Conservation (phyloP, 345 rosid species). For the Rhizophora mangle region DNA sequence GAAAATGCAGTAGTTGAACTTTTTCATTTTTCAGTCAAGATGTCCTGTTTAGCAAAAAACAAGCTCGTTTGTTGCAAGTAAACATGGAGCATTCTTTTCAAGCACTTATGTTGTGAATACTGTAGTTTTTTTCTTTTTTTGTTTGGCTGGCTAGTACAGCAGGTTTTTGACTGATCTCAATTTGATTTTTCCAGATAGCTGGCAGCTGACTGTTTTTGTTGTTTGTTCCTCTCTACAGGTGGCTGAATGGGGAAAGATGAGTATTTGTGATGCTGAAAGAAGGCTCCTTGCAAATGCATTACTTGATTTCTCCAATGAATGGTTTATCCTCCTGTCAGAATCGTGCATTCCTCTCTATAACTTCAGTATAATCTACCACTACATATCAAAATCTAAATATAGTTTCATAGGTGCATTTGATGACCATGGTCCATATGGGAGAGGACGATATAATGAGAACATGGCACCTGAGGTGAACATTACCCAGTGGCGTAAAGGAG, state of each 20-base stretch:
- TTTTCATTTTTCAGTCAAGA: neutral
- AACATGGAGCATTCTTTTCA: neutral
- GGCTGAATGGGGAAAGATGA: slow-evolving; percentile 96
- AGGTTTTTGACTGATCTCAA: neutral
- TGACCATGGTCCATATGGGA: slow-evolving; percentile 80
- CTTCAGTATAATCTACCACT: slow-evolving; percentile 62
- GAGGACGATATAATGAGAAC: slow-evolving; percentile 71
- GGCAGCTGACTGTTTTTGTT: neutral
- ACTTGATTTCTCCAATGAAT: slow-evolving; percentile 80
- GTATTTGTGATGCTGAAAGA: slow-evolving; percentile 91
- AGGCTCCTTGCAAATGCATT: slow-evolving; percentile 90
- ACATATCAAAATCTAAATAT: slow-evolving; percentile 55
- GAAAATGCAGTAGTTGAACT: neutral
- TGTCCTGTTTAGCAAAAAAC: neutral
- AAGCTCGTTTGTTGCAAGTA: neutral
- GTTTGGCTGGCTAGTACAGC: neutral
- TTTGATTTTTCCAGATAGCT: neutral
- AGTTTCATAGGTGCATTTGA: slow-evolving; percentile 89
- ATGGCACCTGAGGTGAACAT: slow-evolving; percentile 81
- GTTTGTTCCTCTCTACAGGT: slow-evolving; percentile 39
- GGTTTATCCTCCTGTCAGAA: slow-evolving; percentile 89
- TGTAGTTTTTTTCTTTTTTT: neutral
- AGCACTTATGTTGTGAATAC: neutral
- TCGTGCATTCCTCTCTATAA: slow-evolving; percentile 89
- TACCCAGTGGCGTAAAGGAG: slow-evolving; percentile 84